These are phyloP conservation scores for Malassezia vespertilionis DNA, from an alignment of 1,284 basidiomycete genomes.

Conservation along the genomic window DNA sequence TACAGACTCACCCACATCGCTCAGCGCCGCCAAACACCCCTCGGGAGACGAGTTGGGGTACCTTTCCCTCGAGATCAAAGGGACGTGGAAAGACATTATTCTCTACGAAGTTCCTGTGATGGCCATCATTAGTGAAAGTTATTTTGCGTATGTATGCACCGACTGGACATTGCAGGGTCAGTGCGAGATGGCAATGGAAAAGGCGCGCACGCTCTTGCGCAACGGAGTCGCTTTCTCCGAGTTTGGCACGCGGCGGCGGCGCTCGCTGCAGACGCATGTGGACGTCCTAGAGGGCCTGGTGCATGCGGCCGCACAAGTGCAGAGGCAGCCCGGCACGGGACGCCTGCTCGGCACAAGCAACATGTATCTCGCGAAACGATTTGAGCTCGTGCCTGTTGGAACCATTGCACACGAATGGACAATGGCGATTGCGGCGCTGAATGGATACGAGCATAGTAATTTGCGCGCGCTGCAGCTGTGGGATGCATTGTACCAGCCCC, in stretches of 20 bases:
- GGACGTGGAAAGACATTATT: slow-evolving; percentile 79
- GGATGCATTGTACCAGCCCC: slow-evolving; percentile 41
- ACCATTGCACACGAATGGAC: slow-evolving; percentile 47
- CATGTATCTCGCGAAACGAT: slow-evolving; percentile 36
- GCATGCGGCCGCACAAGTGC: slow-evolving; percentile 50
- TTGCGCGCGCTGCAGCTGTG: slow-evolving; percentile 34
- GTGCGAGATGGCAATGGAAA: slow-evolving; percentile 55
- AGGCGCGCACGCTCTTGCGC: slow-evolving; percentile 60
- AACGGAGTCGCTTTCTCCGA: slow-evolving; percentile 71
- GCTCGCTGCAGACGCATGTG: slow-evolving; percentile 70
- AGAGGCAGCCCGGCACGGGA: slow-evolving; percentile 48
- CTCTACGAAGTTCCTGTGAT: slow-evolving; percentile 93
- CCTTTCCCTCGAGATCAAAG: slow-evolving; percentile 63
- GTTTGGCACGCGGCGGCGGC: slow-evolving; percentile 79
- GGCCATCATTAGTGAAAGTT: slow-evolving; percentile 71
- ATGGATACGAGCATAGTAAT: slow-evolving; percentile 34
- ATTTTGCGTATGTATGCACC: slow-evolving; percentile 59
- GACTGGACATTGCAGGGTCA: slow-evolving; percentile 78
- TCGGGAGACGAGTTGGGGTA: slow-evolving; percentile 54
- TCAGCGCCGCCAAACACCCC: no score
- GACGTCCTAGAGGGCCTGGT: slow-evolving; percentile 63
- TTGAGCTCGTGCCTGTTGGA: slow-evolving; percentile 31
- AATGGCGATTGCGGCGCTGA: slow-evolving; percentile 41
- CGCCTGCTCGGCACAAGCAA: slow-evolving; percentile 54
- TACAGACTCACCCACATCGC: slow-evolving; percentile 47